Evolutionary conservation across 1,284 basidiomycete species (phyloP).

Genomic region (Cutaneotrichosporon cavernicola): DNA sequence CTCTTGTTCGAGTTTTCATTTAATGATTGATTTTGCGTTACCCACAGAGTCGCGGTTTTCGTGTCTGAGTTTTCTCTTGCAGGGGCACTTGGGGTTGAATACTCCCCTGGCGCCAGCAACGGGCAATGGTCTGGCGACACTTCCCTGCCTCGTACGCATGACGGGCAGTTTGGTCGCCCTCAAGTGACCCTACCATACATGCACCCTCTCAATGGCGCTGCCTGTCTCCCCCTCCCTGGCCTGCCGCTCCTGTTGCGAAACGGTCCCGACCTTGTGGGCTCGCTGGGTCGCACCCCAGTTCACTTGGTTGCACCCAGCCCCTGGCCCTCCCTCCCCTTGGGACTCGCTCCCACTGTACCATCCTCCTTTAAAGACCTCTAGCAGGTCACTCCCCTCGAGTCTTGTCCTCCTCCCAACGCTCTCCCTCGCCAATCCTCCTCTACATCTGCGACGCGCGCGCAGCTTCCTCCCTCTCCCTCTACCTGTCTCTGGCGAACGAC

Average conservation of each 20-base stretch:
- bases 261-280: slow-evolving; percentile 22
- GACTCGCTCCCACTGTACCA: slow-evolving; percentile 13
- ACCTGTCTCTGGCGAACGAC: not conserved
- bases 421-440: slow-evolving; percentile 6
- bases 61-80: not conserved
- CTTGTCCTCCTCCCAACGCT: slow-evolving; percentile 8
- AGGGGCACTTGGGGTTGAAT: not conserved
- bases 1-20: not conserved
- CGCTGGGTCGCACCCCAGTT: not conserved
- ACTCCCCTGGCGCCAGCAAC: not conserved
- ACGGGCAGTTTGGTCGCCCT: slow-evolving; percentile 24
- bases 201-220: slow-evolving; percentile 16
- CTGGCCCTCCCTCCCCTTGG: slow-evolving; percentile 3
- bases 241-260: slow-evolving; percentile 26
- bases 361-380: slow-evolving; percentile 21
- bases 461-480: slow-evolving; percentile 1
- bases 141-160: slow-evolving; percentile 18
- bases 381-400: slow-evolving; percentile 3
- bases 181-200: slow-evolving; percentile 18
- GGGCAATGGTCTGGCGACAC: slow-evolving; percentile 3
- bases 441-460: slow-evolving; percentile 11
- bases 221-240: slow-evolving; percentile 11
- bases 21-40: not conserved
- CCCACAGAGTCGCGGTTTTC: not conserved
- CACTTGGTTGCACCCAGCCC: slow-evolving; percentile 10